Base-by-base conservation (phyloP, 73 alveolate genomes). In the Urostyla sp. region DNA sequence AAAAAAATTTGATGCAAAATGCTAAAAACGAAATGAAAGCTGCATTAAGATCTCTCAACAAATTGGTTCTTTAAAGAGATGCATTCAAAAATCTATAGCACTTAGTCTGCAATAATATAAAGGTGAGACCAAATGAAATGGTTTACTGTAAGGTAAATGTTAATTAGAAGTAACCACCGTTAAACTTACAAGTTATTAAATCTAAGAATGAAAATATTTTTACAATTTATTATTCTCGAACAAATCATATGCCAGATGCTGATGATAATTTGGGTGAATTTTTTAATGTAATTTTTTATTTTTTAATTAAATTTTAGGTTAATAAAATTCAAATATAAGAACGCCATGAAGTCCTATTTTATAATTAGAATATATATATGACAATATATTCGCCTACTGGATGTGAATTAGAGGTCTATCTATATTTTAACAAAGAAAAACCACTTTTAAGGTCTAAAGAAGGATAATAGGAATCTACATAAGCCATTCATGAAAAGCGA, bases 211-310 rank as follows among this genome's bases (percentile, higher is more conserved):
- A 63, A 3, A 18, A 35, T 24, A 38, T 28, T 37, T 63, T 63
- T 40, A 38, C 6, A 24, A 10, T 63, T 1, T 15, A 18, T 4
- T 63, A 63, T 63, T 63, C 79, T 7, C n/a, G 79, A 40, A 38
- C 60, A 10, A 63, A 63, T 43, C 16, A 20, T 16, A 63, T 63
- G 79, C 79, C 79, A 3, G 79, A 63, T 63, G 31, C 60, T 13
- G 79, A 63, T 1, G 79, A 63, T 24, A 4, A 24, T 30, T 26
- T 43, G 37, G 79, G 79, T 11, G 79, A 63, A 20, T 24, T 13
- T 63, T 20, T n/a, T 1, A 63, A 63, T 63, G 79, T 63, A 63
- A 63, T 46, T 10, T 38, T 55, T 2, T 5, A 18, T 35, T 3
- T 8, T 43, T 36, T 58, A 58, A 63, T 15, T 20, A 13, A 27